Percentiles rank a stretch among this genome's conserved stretches.
Conservation (phyloP, 2,329 filamentous ascomycete species). For the Berkeleyomyces basicola region DNA sequence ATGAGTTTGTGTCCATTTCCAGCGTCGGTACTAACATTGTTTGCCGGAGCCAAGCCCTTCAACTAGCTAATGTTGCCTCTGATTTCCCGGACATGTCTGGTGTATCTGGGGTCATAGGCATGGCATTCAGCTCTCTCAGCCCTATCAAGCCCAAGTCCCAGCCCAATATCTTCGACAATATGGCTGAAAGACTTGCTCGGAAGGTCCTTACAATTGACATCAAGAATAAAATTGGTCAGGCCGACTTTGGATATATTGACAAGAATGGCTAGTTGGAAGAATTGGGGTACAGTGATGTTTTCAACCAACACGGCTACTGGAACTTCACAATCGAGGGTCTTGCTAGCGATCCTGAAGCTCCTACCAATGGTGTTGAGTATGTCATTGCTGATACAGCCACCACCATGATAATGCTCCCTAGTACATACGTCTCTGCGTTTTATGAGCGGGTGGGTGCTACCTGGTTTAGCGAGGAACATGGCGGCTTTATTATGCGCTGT, state of each 20-base stretch:
- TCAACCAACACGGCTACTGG: constrained; percentile 52
- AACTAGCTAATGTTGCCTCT: constrained; percentile 27
- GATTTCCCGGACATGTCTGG: constrained; percentile 23
- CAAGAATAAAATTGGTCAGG: constrained; percentile 43
- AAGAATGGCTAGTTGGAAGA: constrained; percentile 42
- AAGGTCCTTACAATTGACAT: constrained; percentile 48
- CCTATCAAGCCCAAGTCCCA: constrained; percentile 26
- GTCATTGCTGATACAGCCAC: constrained; percentile 42
- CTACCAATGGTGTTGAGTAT: not conserved
- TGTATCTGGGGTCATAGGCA: constrained; percentile 27
- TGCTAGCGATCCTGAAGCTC: not conserved
- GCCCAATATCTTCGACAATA: constrained; percentile 28
- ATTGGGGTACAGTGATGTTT: constrained; percentile 39
- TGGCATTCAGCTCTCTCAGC: constrained; percentile 18
- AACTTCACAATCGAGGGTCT: constrained; percentile 26
- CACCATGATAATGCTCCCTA: constrained; percentile 43
- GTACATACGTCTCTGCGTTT: constrained; percentile 32
- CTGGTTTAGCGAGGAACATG: constrained; percentile 22
- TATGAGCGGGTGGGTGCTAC: constrained; percentile 31
- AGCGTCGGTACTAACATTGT: constrained; percentile 22
- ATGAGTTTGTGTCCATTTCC: constrained; percentile 27
- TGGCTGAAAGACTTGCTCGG: not conserved
- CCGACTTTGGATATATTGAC: constrained; percentile 62
- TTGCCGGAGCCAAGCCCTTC: constrained; percentile 24
- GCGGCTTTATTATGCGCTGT: constrained; percentile 33